Evolutionary conservation across 2,329 filamentous ascomycete genomes (phyloP), one percentile per base, ranked within the genome.

Genomic region (Xylariales sp.): DNA sequence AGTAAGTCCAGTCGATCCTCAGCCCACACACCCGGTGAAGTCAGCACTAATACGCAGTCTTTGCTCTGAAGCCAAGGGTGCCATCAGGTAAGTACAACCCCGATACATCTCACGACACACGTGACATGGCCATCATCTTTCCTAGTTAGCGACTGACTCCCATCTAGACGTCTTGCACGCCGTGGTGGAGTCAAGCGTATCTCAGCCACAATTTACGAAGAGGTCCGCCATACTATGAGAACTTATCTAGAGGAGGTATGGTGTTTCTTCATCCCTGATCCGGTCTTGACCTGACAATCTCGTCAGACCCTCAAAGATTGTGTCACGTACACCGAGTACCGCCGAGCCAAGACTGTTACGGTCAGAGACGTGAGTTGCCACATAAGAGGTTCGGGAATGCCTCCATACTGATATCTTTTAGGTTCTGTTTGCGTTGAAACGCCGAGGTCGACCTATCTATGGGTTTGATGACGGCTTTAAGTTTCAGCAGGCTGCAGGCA

Each of bases 151-250:
- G n/a, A n/a, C n/a, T n/a, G n/a, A n/a, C n/a, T n/a, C n/a, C n/a
- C n/a, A 12, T 10, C 20, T 44, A 82, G 84, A 50, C 81, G 86
- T 29, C 63, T 91, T 0, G 86, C 86, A 1, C 77, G 86, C 5
- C 79, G 86, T 5, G 86, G 86, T 1, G 86, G 86, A 0, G 82
- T 91, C 1, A 89, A 89, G 57, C 70, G 86, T 0, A 88, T 90
- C 7, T 82, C 80, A 0, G 73, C 57, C 0, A 49, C 33, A 0
- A 82, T 89, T 3, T 90, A 90, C 52, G 69, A 80, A 0, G 81
- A 86, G 0, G 59, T 72, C 0, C 68, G 86, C 0, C 14, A 4
- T 0, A 76, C 69, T 0, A 39, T 90, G 2, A 76, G 70, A 16
- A 46, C 51, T 0, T 65, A 71, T 1, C 61, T 90, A 0, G 50